Evolutionary conservation across 108 stramenopile species (phyloP), one percentile per base, ranked within the genome.

Genomic region (Conticribra guillardii): DNA sequence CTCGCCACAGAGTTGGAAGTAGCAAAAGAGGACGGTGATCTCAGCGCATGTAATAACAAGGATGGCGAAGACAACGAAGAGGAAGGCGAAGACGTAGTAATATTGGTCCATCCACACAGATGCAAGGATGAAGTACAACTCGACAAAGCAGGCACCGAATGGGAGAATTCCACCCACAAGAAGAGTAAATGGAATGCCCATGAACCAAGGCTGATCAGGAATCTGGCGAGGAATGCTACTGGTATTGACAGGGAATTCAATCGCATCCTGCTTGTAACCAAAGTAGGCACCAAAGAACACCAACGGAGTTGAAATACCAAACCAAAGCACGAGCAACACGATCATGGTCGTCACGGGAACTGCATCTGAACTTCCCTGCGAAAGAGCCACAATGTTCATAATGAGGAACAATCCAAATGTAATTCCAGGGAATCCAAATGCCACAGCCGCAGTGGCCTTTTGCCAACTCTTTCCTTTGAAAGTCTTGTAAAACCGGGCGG

Each of bases 71-170:
- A 98, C 98, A 48, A 98, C 50, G 49, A 98, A 76, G 31, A 99
- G 83, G 86, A 99, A 98, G 24, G 97, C 97, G 80, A 99, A 99
- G 69, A 99, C 96, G 77, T 95, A 98, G 88, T 98, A 99, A 81
- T 97, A 97, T 78, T 96, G 94, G 73, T 97, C 91, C 81, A 92
- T 87, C 96, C 95, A 98, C 28, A 99, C 82, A 19, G 96, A 91
- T 3, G 89, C 86, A 71, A 99, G 71, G 55, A 99, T 98, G 84
- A 98, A 99, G 84, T 95, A 97, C 11, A 99, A 88, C 85, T 99
- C 98, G 15, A 99, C 95, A 76, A 94, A 97, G 82, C 95, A 90
- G 4, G 98, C 92, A 3, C 97, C 98, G 66, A 99, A 99, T 41
- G 98, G 99, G 11, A 99, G 82, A 48, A 98, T 90, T 30, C 98